Base-by-base conservation (phyloP, 441 rosid species). In the Erysimum cheiri region DNA sequence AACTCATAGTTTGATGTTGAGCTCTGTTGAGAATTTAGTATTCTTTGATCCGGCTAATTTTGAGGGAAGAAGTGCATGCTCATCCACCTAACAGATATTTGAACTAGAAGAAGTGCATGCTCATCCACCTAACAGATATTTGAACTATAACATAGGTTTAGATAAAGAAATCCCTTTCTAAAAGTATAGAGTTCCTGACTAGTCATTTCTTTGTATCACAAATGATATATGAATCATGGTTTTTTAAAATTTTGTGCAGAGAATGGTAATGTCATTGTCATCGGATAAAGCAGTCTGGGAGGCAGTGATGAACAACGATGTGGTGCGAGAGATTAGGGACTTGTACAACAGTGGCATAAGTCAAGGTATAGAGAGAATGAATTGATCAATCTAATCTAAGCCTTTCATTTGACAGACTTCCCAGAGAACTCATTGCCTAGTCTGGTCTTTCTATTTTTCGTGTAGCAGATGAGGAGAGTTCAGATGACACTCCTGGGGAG, bases 211-310 rank as follows among this genome's bases (percentile, higher is more conserved):
- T 69, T 46, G 26, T 24, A 47, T 58, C 19, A 17, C 10, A 22
- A 19, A 58, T n/a, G 29, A 29, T 53, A 8, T 26, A 44, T 57
- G 35, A 64, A 15, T 58, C 32, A 35, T 67, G 7, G 10, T 36
- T 3, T 54, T 60, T 15, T 39, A 5, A 63, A 54, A 28, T 64
- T 40, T 59, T 44, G 9, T 80, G 80, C 73, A 85, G 91, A 80
- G 70, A 64, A 64, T 87, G 84, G 88, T 81, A 17, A 54, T 83
- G 41, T 81, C 89, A 5, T n/a, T 87, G 65, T 68, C 83, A 33
- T 81, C 82, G 8, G 91, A 87, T 48, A 80, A 79, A 80, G 79
- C 80, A 60, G 71, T 87, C 17, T 83, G 91, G 88, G 81, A 82
- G 8, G 91, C 89, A 3, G 77, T 85, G 50, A 70, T 58, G 80